Base-by-base conservation (phyloP, 2,329 filamentous ascomycete genomes). In the Dothideomycetidae sp. region DNA sequence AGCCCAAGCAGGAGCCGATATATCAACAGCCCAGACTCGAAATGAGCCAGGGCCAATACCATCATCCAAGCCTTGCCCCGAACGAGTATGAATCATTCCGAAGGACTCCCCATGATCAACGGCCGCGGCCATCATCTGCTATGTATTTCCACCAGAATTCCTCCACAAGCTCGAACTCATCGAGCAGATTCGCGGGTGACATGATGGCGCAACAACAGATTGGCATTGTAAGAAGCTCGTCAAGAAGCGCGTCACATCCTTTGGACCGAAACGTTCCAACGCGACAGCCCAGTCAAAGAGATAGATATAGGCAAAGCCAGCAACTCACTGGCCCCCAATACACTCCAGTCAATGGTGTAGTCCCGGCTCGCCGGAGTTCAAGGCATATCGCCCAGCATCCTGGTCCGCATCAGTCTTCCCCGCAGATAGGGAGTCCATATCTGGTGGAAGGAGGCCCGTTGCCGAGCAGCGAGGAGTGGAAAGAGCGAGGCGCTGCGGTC, bases 401-500 rank as follows among this genome's bases (percentile, higher is more conserved):
- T n/a, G 17, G 16, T 5, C 15, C 29, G 7, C 21, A 21, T 19
- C 36, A 38, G 28, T n/a, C 26, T 53, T 57, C 16, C 13, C 41
- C 40, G 15, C 26, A 17, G 3, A 11, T 30, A 3, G 56, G 55
- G 23, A 58, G 59, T 3, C 61, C 68, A 5, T 75, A 77, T 52
- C 62, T 60, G 16, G 47, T 68, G 28, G 74, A 78, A 46, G 43
- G 43, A 4, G 71, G 70, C 1, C 68, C 66, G 45, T 61, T 66
- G 23, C 63, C 69, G 29, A 83, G 78, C 51, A 86, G 76, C 48
- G 88, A 94, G 50, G 88, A 96, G 45, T 96, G 90, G 90, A 83
- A 93, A 59, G 88, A 98, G 29, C 77, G 79, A 43, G 90, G 90
- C 30, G 88, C 90, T n/a, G 85, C 88, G 1, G 75, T 92, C 17